Evolutionary conservation across 2,329 filamentous ascomycete species (phyloP), one percentile per base, ranked within the genome.

Genomic region (Fusarium sp.): DNA sequence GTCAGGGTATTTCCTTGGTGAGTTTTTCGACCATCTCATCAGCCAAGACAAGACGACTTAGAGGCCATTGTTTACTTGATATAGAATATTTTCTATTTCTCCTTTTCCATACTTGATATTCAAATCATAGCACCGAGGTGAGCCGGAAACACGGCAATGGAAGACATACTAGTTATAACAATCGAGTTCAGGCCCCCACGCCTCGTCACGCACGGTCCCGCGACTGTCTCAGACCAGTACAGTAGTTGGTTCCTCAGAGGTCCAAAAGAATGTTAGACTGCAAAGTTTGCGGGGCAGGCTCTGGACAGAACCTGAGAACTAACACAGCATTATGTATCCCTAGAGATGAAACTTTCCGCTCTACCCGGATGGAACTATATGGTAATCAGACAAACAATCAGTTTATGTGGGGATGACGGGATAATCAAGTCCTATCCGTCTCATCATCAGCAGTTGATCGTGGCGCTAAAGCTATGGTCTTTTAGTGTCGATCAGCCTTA

Each of bases 1-100:
- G 29, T 73, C 71, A 12, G 68, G 68, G 4, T 73, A 73, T 21
- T 73, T 71, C 26, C 41, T 73, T 9, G 57, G 63, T 8, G 68
- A 71, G 12, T 71, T 69, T 15, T 70, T 73, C 16, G 20, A 52
- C 8, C 63, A 73, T 23, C 38, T 73, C 2, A 57, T 73, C 6
- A 57, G 53, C 20, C n/a, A n/a, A n/a, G n/a, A n/a, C n/a, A n/a
- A n/a, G n/a, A n/a, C n/a, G n/a, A n/a, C n/a, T n/a, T n/a, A n/a
- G n/a, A n/a, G n/a, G n/a, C n/a, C n/a, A n/a, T n/a, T n/a, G n/a
- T n/a, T n/a, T n/a, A n/a, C n/a, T n/a, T n/a, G n/a, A n/a, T n/a
- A n/a, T n/a, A n/a, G n/a, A n/a, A n/a, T n/a, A n/a, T n/a, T n/a
- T n/a, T n/a, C n/a, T n/a, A n/a, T n/a, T n/a, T n/a, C n/a, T n/a